Percentiles rank a stretch among this genome's conserved stretches.
phyloP scores from a whole-genome alignment of 73 alveolate species.

The Paramecium sonneborni region DNA sequence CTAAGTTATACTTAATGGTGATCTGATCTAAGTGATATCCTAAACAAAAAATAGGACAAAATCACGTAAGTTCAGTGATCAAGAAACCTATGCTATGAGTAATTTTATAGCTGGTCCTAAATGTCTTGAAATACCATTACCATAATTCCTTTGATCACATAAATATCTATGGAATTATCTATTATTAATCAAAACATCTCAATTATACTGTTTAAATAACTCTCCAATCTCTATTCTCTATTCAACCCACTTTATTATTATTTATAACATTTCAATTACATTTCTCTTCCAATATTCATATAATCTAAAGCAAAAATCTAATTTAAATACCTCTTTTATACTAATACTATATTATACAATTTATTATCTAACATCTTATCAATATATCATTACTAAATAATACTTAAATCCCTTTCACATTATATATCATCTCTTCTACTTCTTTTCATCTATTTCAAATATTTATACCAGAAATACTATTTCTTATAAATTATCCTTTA shows the following conservation, averaged over 20 bases:
- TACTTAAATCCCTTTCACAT: not conserved
- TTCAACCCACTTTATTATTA: no score
- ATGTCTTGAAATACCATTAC: slow-evolving; percentile 35
- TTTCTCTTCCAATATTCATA: no score
- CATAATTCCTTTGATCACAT: slow-evolving; percentile 33
- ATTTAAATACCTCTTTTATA: no score
- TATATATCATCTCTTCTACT: not conserved
- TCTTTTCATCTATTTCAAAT: not conserved
- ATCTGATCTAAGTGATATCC: slow-evolving; percentile 10
- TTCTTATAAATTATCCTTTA: not conserved
- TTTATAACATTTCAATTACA: no score
- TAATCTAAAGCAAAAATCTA: no score
- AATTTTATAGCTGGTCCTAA: slow-evolving; percentile 37
- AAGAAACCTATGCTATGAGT: slow-evolving; percentile 55
- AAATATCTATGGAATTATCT: not conserved
- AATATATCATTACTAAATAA: no score
- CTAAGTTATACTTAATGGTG: slow-evolving; percentile 3
- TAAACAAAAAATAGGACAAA: not conserved
- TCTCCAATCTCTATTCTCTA: slow-evolving; percentile 30
- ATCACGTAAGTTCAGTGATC: slow-evolving; percentile 52
- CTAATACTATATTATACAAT: no score
- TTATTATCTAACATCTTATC: no score
- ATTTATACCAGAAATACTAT: not conserved
- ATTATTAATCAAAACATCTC: not conserved
- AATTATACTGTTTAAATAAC: not conserved